phyloP scores from a whole-genome alignment of 192 early-diverging fungal genomes.

The Coemansia sp. region DNA sequence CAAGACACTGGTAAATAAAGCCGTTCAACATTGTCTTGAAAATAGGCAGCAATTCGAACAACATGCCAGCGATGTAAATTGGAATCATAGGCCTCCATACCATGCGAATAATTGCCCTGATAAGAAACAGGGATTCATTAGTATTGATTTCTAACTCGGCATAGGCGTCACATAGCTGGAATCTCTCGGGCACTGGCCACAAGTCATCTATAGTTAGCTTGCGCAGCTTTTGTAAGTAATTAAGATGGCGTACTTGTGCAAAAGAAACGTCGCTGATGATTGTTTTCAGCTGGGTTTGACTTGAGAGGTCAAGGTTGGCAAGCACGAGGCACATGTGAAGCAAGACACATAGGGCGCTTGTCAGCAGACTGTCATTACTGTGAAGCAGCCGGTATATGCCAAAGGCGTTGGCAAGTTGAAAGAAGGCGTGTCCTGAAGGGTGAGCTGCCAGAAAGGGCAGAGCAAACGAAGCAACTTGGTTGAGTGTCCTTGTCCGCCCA shows the following conservation, averaged over 20 bases:
- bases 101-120: conserved; percentile 39
- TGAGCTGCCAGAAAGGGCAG: conserved; percentile 1
- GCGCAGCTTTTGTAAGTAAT: conserved; percentile 14
- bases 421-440: not conserved
- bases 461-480: conserved; percentile 5
- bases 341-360: not conserved
- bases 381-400: conserved; percentile 13
- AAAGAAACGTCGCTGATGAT: conserved; percentile 8
- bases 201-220: conserved; percentile 22
- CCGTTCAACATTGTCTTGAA: conserved; percentile 1
- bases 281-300: conserved; percentile 2
- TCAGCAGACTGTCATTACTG: not conserved
- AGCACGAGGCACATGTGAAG: conserved; percentile 18
- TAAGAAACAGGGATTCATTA: conserved; percentile 32
- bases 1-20: conserved; percentile 27
- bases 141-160: conserved; percentile 27
- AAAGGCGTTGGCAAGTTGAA: conserved; percentile 20
- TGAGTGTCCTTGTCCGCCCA: not conserved
- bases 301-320: conserved; percentile 12
- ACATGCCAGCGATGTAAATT: conserved; percentile 4
- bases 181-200: conserved; percentile 25
- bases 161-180: conserved; percentile 7
- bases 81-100: conserved; percentile 43
- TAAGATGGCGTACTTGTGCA: conserved; percentile 22
- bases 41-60: conserved; percentile 8